phyloP scores from a whole-genome alignment of 2,329 filamentous ascomycete species.

The Trichoderma afroharzianum region DNA sequence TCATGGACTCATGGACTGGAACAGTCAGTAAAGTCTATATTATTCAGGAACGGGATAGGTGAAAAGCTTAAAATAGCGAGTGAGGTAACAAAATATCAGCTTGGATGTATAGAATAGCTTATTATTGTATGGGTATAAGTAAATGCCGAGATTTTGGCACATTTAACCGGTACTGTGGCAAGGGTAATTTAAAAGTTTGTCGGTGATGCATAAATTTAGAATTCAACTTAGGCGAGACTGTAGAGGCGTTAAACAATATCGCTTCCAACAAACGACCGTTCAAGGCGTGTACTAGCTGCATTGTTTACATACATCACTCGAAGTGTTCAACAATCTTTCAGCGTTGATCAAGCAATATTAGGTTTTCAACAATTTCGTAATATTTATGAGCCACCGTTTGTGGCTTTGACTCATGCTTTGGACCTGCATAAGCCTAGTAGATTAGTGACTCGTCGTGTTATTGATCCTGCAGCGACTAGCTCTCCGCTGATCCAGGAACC shows the following conservation, averaged over 20 bases:
- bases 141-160: background rate
- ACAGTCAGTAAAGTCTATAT: background rate
- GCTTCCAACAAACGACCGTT: background rate
- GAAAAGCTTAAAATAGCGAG: background rate
- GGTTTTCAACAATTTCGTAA: background rate
- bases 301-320: background rate
- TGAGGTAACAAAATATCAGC: background rate
- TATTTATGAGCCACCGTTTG: background rate
- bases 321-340: background rate
- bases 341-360: background rate
- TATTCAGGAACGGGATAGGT: background rate
- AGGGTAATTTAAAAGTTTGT: background rate
- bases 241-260: background rate
- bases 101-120: background rate
- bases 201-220: background rate
- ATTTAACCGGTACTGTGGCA: background rate
- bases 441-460: background rate
- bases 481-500: background rate
- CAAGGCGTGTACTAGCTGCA: background rate
- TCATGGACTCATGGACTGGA: background rate
- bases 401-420: background rate
- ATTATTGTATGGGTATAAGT: background rate
- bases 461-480: background rate
- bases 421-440: background rate
- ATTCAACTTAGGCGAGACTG: background rate